phyloP scores from a whole-genome alignment of 805 yeast species.

The Cyberlindnera maritima region DNA sequence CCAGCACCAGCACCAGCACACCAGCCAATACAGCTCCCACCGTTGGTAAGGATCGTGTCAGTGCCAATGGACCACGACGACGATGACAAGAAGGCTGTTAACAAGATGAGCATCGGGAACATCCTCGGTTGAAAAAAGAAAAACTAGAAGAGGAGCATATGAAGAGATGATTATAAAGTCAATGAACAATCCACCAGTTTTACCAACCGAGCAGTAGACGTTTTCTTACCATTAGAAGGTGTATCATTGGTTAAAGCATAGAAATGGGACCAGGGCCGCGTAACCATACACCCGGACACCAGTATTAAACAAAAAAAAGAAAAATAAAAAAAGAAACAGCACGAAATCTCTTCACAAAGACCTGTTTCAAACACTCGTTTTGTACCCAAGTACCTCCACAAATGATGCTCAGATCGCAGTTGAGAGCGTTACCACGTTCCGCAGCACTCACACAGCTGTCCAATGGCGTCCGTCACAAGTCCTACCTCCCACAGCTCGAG shows the following conservation, averaged over 20 bases:
- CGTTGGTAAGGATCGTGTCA: neutral
- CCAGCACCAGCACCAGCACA: too few relatives aligned
- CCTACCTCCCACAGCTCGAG: conserved; percentile 6
- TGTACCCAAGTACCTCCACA: neutral
- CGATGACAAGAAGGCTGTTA: conserved; percentile 6
- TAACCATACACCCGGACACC: neutral
- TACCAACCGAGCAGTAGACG: too few relatives aligned
- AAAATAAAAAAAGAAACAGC: conserved; percentile 6
- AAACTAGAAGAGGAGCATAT: too few relatives aligned
- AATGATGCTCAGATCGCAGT: conserved; percentile 11
- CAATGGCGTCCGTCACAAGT: conserved; percentile 12
- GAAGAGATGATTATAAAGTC: too few relatives aligned
- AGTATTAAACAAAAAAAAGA: conserved; percentile 1
- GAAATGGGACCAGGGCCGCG: neutral
- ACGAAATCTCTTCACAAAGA: neutral
- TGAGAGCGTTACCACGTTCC: conserved; percentile 5
- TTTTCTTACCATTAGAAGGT: neutral
- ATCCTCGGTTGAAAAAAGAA: conserved; percentile 15
- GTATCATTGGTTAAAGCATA: neutral
- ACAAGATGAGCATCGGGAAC: conserved; percentile 24
- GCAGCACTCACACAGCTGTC: neutral
- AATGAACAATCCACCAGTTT: neutral
- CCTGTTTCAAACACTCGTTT: neutral
- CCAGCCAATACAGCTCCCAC: too few relatives aligned
- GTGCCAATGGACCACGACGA: conserved; percentile 5